phyloP scores from a whole-genome alignment of 106 monocot genomes.

The Phalaenopsis equestris region DNA sequence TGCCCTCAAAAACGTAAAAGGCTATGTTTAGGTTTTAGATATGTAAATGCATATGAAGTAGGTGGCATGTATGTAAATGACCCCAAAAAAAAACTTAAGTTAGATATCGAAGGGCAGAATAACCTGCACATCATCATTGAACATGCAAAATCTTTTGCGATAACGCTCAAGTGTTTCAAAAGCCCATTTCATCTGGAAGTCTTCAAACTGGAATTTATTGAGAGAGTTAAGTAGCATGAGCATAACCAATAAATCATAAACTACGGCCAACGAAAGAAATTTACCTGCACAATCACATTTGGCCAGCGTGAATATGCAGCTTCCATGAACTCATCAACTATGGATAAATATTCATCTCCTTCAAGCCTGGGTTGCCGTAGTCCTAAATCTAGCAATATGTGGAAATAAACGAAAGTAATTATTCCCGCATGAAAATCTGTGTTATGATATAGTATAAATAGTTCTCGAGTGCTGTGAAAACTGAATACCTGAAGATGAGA shows the following conservation, averaged over 20 bases:
- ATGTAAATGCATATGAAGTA: too few species aligned
- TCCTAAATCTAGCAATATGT: slow-evolving; percentile 69
- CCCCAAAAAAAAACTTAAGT: too few species aligned
- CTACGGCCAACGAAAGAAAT: neutral
- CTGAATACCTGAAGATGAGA: neutral
- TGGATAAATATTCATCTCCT: slow-evolving; percentile 83
- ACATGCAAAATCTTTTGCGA: slow-evolving; percentile 90
- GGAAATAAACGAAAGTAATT: neutral
- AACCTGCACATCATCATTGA: slow-evolving; percentile 99
- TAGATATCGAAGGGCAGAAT: neutral
- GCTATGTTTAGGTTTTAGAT: too few species aligned
- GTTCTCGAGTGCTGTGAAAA: neutral
- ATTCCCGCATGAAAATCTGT: neutral
- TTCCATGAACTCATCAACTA: slow-evolving; percentile 99
- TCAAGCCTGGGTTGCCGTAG: slow-evolving; percentile 88
- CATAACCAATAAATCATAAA: neutral
- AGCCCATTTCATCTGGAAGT: slow-evolving; percentile 99
- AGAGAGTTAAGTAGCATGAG: slow-evolving; percentile 6
- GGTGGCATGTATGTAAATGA: too few species aligned
- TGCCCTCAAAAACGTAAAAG: too few species aligned
- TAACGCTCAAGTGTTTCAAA: slow-evolving; percentile 96
- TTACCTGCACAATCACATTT: slow-evolving; percentile 93
- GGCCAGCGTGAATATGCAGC: slow-evolving; percentile 96
- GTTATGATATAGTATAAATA: neutral
- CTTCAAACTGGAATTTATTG: slow-evolving; percentile 69